These are phyloP conservation scores for Malassezia dermatis DNA, from an alignment of 1,284 basidiomycete genomes.

Conservation along the genomic window DNA sequence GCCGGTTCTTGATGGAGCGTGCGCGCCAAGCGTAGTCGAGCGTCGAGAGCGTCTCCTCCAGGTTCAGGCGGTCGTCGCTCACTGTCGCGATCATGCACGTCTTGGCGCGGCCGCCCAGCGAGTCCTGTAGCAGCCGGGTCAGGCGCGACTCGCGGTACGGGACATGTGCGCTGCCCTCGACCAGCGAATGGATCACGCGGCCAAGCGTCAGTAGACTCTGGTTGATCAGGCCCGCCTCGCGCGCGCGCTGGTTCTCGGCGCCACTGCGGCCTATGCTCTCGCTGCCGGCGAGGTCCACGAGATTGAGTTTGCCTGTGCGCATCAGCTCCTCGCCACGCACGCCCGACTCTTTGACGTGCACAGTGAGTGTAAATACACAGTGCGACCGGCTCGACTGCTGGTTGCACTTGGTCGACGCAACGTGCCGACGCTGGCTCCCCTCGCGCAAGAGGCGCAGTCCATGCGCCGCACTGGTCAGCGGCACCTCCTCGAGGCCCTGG, in stretches of 20 bases:
- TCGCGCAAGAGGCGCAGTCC: constrained; percentile 75
- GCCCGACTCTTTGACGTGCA: constrained; percentile 78
- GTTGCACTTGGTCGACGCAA: constrained; percentile 94
- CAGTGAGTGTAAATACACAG: constrained; percentile 91
- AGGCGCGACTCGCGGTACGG: constrained; percentile 81
- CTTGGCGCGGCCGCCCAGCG: constrained; percentile 92
- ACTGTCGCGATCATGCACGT: constrained; percentile 91
- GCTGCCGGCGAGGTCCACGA: constrained; percentile 92
- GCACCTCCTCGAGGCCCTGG: constrained; percentile 83
- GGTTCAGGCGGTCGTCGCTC: constrained; percentile 53
- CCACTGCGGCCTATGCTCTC: constrained; percentile 95
- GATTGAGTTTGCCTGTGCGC: constrained; percentile 86
- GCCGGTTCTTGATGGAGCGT: constrained; percentile 89
- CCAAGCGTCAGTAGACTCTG: constrained; percentile 91
- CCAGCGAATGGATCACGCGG: constrained; percentile 89
- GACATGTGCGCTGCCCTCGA: constrained; percentile 76
- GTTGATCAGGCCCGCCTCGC: constrained; percentile 98
- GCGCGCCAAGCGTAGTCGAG: constrained; percentile 94
- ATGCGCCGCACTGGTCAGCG: constrained; percentile 71
- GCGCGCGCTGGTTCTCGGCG: constrained; percentile 83
- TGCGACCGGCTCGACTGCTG: constrained; percentile 94
- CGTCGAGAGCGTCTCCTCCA: constrained; percentile 95
- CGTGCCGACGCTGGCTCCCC: constrained; percentile 81
- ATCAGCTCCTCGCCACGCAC: constrained; percentile 69
- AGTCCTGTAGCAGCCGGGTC: constrained; percentile 93